phyloP scores from a whole-genome alignment of 2,329 filamentous ascomycete species.

The Leptographium radiaticola region DNA sequence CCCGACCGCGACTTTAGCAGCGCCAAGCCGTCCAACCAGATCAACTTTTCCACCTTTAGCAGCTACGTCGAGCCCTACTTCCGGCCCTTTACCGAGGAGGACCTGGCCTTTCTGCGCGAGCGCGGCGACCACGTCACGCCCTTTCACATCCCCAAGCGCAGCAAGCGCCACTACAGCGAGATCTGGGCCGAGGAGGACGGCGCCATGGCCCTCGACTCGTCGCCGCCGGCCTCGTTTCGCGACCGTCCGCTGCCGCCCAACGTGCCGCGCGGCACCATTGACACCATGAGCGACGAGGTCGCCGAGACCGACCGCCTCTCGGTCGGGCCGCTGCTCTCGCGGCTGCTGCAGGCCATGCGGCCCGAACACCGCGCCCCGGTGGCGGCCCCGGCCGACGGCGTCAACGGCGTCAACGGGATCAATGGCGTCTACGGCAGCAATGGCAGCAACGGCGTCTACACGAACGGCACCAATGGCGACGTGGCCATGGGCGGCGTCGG shows the following conservation, averaged over 20 bases:
- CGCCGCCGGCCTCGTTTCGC: constrained; percentile 25
- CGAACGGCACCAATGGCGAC: constrained; percentile 36
- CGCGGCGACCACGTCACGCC: constrained; percentile 71
- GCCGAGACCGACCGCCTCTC: constrained; percentile 83
- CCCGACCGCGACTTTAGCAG: constrained; percentile 94
- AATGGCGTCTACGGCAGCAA: constrained; percentile 40
- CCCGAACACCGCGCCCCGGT: constrained; percentile 52
- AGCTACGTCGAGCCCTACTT: constrained; percentile 88
- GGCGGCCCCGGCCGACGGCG: constrained; percentile 30
- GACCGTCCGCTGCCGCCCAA: constrained; percentile 62
- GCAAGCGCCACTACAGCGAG: constrained; percentile 75
- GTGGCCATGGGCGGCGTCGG: background rate
- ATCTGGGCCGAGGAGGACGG: constrained; percentile 93
- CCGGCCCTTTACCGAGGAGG: constrained; percentile 79
- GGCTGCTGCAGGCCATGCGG: constrained; percentile 67
- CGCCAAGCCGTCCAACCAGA: constrained; percentile 85
- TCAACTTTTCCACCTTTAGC: constrained; percentile 87
- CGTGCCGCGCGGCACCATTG: constrained; percentile 71
- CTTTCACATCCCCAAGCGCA: constrained; percentile 76
- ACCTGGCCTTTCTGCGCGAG: constrained; percentile 84
- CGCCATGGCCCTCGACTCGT: constrained; percentile 57
- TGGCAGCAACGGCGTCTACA: constrained; percentile 29
- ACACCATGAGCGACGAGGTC: constrained; percentile 75
- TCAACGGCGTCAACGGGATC: constrained; percentile 27
- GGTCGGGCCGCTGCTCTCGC: constrained; percentile 70